Evolutionary conservation across 2,329 filamentous ascomycete genomes (phyloP).

Genomic region (Ophiostoma sp.): DNA sequence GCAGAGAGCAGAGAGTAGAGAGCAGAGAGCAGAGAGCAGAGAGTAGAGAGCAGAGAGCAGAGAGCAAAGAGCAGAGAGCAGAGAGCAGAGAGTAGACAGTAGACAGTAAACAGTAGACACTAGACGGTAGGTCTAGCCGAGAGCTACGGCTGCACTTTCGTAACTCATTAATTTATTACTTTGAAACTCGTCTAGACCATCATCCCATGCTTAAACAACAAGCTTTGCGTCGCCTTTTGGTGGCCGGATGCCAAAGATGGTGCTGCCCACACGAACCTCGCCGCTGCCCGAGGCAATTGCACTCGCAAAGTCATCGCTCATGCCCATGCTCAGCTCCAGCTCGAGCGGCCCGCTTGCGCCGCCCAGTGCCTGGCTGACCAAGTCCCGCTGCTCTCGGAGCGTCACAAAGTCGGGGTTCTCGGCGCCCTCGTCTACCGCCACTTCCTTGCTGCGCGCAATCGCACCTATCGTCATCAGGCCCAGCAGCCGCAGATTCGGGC

Average conservation of each 20-base stretch:
- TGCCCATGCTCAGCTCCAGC: conserved; percentile 93
- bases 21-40: too few relatives aligned
- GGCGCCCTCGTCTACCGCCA: conserved; percentile 64
- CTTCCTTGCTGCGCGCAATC: conserved; percentile 74
- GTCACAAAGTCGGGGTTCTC: conserved; percentile 85
- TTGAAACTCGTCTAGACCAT: not conserved
- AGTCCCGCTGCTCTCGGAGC: conserved; percentile 64
- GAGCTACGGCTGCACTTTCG: too few relatives aligned
- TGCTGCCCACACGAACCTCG: conserved; percentile 88
- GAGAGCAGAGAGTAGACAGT: too few relatives aligned
- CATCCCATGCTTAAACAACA: conserved; percentile 35
- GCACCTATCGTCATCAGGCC: conserved; percentile 98
- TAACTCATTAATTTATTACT: too few relatives aligned
- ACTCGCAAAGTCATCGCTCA: conserved; percentile 94
- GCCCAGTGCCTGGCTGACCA: conserved; percentile 46
- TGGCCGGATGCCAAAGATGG: conserved; percentile 83
- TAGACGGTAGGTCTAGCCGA: too few relatives aligned
- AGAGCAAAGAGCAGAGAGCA: too few relatives aligned
- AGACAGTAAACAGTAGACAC: too few relatives aligned
- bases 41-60: too few relatives aligned
- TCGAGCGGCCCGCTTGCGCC: conserved; percentile 44
- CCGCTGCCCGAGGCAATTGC: conserved; percentile 77
- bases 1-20: too few relatives aligned
- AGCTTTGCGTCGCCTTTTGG: conserved; percentile 73
- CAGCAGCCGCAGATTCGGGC: conserved; percentile 66